phyloP scores from a whole-genome alignment of 2,329 filamentous ascomycete genomes.

The Neopestalotiopsis sp. region DNA sequence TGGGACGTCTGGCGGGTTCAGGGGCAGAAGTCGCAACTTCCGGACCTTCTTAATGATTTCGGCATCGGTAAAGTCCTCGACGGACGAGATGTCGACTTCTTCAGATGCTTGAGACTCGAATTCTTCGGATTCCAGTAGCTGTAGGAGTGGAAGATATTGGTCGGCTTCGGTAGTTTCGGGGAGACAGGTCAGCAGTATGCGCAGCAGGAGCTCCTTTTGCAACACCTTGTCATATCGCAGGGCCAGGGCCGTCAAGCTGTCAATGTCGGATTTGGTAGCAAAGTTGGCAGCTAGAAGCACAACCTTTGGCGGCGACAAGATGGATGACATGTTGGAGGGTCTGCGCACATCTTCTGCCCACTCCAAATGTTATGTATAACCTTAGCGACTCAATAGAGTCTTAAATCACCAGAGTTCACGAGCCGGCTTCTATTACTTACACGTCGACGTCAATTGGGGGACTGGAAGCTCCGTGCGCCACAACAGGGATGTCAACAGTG shows the following conservation, averaged over 20 bases:
- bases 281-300: conserved; percentile 76
- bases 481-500: background rate
- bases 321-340: conserved; percentile 38
- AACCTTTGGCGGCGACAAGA: conserved; percentile 70
- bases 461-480: conserved; percentile 6
- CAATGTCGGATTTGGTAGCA: conserved; percentile 69
- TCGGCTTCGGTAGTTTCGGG: conserved; percentile 72
- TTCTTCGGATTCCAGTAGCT: conserved; percentile 58
- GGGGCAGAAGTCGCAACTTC: conserved; percentile 67
- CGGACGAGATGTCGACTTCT: conserved; percentile 59
- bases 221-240: conserved; percentile 61
- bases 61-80: conserved; percentile 65
- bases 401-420: background rate
- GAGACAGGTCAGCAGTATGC: conserved; percentile 77
- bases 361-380: background rate
- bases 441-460: conserved; percentile 13
- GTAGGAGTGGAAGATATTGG: conserved; percentile 67
- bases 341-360: conserved; percentile 19
- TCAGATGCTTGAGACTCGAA: conserved; percentile 45
- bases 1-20: conserved; percentile 56
- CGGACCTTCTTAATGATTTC: conserved; percentile 68
- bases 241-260: conserved; percentile 65
- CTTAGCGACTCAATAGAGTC: background rate
- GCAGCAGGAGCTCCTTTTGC: conserved; percentile 68
- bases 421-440: conserved; percentile 7